Evolutionary conservation across 2,329 filamentous ascomycete species (phyloP), one percentile per base, ranked within the genome.

Genomic region (Dactylellina parvicollis): DNA sequence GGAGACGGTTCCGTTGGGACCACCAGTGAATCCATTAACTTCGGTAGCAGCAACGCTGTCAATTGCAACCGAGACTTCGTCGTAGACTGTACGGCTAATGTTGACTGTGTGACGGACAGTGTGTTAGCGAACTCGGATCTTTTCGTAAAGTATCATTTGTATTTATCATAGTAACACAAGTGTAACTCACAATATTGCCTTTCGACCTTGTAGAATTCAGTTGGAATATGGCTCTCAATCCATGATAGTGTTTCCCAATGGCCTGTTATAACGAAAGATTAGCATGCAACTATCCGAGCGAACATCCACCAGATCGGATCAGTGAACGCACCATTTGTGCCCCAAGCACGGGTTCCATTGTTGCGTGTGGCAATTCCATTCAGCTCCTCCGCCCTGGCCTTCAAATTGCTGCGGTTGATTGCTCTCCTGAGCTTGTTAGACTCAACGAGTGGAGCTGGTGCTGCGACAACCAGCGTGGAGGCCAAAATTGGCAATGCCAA

Each of bases 281-380:
- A 59, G 36, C 50, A 38, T 46, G 36, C 18, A 16, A 16, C n/a
- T n/a, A 12, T 18, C 26, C 22, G 7, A 18, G 18, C 28, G 44
- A 18, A 24, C 26, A 46, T 28, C 34, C 24, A 22, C 16, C 20
- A 34, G 26, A 49, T 50, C 64, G 84, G 77, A 75, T 20, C 8
- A 79, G 84, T 78, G 8, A 22, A 2, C 83, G 81, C 56, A 84
- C 80, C 4, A 83, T 85, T 59, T 83, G 82, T 80, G 46, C 82
- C 82, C 59, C 84, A 83, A 52, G 80, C 81, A 28, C 83, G 82
- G 76, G 81, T 83, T 44, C 81, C 80, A 62, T 83, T 79, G 24
- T 82, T 79, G 38, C 9, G 26, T 8, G 54, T 36, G 20, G 84
- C 82, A 54, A 85, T 79, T 75, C 81, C 80, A 76, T 84, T 80